These are phyloP conservation scores for Miamiensis avidus DNA, from an alignment of 169 alveolate genomes.

Conservation along the genomic window DNA sequence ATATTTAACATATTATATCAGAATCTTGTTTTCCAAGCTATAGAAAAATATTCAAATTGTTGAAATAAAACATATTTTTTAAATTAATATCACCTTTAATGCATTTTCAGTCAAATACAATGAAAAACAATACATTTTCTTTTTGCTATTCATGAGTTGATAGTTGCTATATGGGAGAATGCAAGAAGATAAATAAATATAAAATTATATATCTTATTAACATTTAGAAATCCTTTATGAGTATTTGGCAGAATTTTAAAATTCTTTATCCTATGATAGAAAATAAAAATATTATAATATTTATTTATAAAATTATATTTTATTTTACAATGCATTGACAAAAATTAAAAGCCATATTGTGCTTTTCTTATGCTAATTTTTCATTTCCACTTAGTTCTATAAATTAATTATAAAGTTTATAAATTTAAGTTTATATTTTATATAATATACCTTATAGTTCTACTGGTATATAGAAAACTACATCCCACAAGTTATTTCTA, in stretches of 20 bases:
- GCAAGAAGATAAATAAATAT: neutral
- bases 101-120: neutral
- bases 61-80: no score
- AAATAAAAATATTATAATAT: no score
- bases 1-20: neutral
- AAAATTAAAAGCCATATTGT: neutral
- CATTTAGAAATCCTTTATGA: neutral
- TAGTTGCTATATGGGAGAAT: neutral
- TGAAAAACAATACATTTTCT: neutral
- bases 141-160: no score
- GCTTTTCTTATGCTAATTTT: no score
- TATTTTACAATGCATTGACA: neutral
- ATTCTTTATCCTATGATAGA: no score
- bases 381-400: neutral
- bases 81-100: neutral
- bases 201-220: neutral
- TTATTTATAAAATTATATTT: no score
- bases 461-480: slow-evolving; percentile 55
- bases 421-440: no score
- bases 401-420: no score
- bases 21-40: neutral
- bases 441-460: slow-evolving; percentile 1
- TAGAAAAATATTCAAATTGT: no score
- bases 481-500: slow-evolving; percentile 55
- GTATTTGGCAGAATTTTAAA: no score